Conservation (phyloP, 1,139 yeast genomes). For the Protomyces arabidopsidicola region DNA sequence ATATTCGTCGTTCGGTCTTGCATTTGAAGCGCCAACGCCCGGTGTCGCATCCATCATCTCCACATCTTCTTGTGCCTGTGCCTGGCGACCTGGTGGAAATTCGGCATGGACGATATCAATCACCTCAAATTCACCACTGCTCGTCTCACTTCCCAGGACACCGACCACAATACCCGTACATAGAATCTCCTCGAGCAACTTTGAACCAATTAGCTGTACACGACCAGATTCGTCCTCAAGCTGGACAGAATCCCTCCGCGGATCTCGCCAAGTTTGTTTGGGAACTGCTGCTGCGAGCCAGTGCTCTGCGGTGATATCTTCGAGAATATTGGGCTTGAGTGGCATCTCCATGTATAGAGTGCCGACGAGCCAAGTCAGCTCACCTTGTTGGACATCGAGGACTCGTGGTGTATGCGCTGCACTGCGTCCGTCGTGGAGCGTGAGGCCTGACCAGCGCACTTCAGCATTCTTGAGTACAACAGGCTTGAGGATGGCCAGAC, state of each 20-base stretch:
- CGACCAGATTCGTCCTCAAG: slow-evolving; percentile 94
- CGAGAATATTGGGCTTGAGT: slow-evolving; percentile 75
- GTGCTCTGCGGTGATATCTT: slow-evolving; percentile 58
- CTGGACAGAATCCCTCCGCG: slow-evolving; percentile 58
- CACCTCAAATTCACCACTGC: slow-evolving; percentile 79
- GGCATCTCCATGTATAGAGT: slow-evolving; percentile 80
- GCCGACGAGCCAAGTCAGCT: slow-evolving; percentile 85
- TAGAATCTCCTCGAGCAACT: slow-evolving; percentile 49
- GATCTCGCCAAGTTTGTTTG: slow-evolving; percentile 40
- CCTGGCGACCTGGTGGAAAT: slow-evolving; percentile 50
- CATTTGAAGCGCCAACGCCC: not conserved
- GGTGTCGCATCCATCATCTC: not conserved
- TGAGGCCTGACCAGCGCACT: slow-evolving; percentile 45
- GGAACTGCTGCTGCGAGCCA: slow-evolving; percentile 19
- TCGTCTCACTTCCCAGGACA: slow-evolving; percentile 76
- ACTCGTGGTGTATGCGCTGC: slow-evolving; percentile 56
- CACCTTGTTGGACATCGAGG: slow-evolving; percentile 64
- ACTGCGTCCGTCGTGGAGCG: slow-evolving; percentile 24
- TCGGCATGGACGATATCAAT: slow-evolving; percentile 73
- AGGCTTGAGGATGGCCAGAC: slow-evolving; percentile 54
- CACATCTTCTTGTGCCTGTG: not conserved
- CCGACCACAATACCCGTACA: slow-evolving; percentile 89
- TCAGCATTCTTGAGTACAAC: slow-evolving; percentile 52
- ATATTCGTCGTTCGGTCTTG: slow-evolving; percentile 34
- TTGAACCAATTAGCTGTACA: slow-evolving; percentile 64